Percentiles rank a stretch among this genome's conserved stretches.
Evolutionary conservation across 257 asterid genomes (phyloP).

Genomic region (Gentiana dahurica): DNA sequence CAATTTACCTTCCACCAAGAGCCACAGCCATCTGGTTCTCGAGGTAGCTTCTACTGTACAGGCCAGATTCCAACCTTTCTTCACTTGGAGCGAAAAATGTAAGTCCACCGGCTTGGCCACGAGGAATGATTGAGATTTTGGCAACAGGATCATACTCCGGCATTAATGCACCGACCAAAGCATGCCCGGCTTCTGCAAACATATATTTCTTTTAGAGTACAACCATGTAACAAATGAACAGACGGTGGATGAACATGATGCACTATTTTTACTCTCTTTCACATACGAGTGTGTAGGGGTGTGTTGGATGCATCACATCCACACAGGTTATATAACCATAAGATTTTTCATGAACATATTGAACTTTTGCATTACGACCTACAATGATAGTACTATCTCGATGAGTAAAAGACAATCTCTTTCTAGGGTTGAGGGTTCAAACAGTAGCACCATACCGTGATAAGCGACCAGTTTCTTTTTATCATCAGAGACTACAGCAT

Average conservation of each 20-base stretch:
- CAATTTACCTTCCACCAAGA: constrained; percentile 84
- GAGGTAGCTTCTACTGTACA: constrained; percentile 92
- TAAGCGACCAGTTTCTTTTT: constrained; percentile 92
- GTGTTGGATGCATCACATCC: too few species aligned
- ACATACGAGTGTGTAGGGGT: too few species aligned
- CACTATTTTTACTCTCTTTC: not conserved
- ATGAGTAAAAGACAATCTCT: not conserved
- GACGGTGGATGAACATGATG: too few species aligned
- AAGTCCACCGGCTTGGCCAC: constrained; percentile 99
- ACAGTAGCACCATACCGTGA: constrained; percentile 38
- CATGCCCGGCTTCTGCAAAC: constrained; percentile 95
- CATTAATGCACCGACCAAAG: constrained; percentile 97
- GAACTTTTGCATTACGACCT: not conserved
- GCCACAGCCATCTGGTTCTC: constrained; percentile 99
- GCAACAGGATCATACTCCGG: constrained; percentile 99
- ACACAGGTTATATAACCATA: too few species aligned
- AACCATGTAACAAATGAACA: too few species aligned
- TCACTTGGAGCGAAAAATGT: constrained; percentile 98
- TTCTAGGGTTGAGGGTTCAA: too few species aligned
- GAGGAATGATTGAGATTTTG: constrained; percentile 95
- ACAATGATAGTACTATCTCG: not conserved
- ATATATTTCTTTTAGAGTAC: too few species aligned
- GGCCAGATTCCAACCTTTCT: constrained; percentile 94
- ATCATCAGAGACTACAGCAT: constrained; percentile 96
- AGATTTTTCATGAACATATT: too few species aligned